Evolutionary conservation across 176 grass and related monocot genomes (phyloP).

Genomic region (Triticum dicoccoides): DNA sequence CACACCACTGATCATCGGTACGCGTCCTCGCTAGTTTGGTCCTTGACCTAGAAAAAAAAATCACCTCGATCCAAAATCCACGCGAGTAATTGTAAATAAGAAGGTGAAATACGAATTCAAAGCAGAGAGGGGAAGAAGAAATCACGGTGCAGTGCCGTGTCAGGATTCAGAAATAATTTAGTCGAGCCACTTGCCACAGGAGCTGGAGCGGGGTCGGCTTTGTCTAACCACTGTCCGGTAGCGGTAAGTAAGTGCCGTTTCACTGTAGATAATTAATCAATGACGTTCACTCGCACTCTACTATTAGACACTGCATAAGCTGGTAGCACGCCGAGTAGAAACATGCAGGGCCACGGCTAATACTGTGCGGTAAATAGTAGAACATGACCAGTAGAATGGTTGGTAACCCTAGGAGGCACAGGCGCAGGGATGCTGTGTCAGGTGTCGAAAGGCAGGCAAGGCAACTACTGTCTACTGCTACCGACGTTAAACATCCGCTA

Average conservation of each 20-base stretch:
- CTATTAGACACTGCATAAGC: no score
- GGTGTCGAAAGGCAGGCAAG: not conserved
- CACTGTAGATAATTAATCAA: not conserved
- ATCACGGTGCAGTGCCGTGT: conserved; percentile 7
- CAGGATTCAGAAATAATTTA: conserved; percentile 30
- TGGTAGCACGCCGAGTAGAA: not conserved
- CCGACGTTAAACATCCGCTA: conserved; percentile 13
- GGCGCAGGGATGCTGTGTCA: not conserved
- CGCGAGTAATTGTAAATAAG: not conserved
- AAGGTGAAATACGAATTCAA: conserved; percentile 23
- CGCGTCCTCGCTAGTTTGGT: not conserved
- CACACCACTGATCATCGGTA: not conserved
- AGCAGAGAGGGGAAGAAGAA: conserved; percentile 8
- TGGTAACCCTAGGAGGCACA: no score
- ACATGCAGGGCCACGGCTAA: not conserved
- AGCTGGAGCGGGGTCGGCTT: not conserved
- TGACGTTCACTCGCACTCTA: not conserved
- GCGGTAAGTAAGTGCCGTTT: not conserved
- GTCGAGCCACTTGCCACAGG: conserved; percentile 30
- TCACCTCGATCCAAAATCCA: conserved; percentile 6
- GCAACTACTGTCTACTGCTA: not conserved
- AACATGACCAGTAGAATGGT: no score
- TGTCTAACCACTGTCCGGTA: conserved; percentile 9
- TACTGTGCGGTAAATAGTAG: conserved; percentile 2
- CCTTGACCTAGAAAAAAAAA: not conserved